phyloP scores from a whole-genome alignment of 257 asterid species.

The Rhazya stricta region DNA sequence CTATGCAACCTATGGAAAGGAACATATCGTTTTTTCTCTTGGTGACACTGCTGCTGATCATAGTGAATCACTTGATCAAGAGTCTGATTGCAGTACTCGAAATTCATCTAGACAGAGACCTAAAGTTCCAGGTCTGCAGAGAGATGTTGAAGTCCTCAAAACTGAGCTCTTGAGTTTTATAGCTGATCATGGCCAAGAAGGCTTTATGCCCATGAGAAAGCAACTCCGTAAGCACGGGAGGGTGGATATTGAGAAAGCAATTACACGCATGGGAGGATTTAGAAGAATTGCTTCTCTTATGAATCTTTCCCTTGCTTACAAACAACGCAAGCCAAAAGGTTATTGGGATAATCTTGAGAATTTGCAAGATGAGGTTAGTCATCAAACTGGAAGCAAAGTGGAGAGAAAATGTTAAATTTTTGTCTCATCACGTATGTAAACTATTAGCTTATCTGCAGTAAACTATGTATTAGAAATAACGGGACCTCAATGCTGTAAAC shows the following conservation, averaged over 20 bases:
- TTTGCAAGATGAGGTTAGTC: slow-evolving; percentile 79
- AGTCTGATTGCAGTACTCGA: slow-evolving; percentile 30
- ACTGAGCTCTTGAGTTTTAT: slow-evolving; percentile 76
- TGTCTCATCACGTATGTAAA: background rate
- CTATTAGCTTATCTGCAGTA: background rate
- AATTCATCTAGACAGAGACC: slow-evolving; percentile 56
- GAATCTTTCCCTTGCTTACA: slow-evolving; percentile 91
- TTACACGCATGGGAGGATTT: slow-evolving; percentile 88
- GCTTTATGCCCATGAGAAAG: slow-evolving; percentile 98
- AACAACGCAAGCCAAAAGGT: slow-evolving; percentile 92
- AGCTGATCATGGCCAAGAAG: slow-evolving; percentile 82
- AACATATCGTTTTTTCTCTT: slow-evolving; percentile 23
- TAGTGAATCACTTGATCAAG: slow-evolving; percentile 22
- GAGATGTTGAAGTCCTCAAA: slow-evolving; percentile 76
- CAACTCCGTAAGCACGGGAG: slow-evolving; percentile 74
- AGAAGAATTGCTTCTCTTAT: slow-evolving; percentile 66
- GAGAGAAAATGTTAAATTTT: background rate
- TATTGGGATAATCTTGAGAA: slow-evolving; percentile 92
- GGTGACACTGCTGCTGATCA: slow-evolving; percentile 18
- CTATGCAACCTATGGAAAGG: slow-evolving; percentile 21
- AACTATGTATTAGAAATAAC: background rate
- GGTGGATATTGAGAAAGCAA: slow-evolving; percentile 90
- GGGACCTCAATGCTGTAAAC: background rate
- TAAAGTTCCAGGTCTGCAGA: slow-evolving; percentile 81
- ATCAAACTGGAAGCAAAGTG: background rate